Base-by-base conservation (phyloP, 345 rosid species). In the Aquilaria yunnanensis region DNA sequence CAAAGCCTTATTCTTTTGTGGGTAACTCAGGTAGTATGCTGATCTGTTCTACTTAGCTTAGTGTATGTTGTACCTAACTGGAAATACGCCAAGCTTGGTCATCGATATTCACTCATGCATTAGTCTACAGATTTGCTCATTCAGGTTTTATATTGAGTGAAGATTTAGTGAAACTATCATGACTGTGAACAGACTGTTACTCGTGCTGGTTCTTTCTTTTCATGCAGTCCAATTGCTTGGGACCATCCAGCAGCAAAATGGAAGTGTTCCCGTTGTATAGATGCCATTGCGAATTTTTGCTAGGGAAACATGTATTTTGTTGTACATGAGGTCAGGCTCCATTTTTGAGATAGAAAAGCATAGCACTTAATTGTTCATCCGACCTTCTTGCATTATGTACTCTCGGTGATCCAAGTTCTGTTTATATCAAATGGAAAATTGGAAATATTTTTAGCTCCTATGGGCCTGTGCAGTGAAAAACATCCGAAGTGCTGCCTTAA, bases 221-320 rank as follows among this genome's bases (percentile, higher is more conserved):
- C 8, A 3, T 77, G 75, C 64, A 79, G 84, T 80, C 49, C 59
- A 79, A 68, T 45, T 77, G 30, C 51, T 68, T 16, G 75, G 75
- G 56, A 65, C 75, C 47, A 37, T 66, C 71, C 81, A 77, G 68
- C 82, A 72, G 59, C 66, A 76, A 48, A 77, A 65, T 45, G 87
- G 80, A 69, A 79, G 78, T 59, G 81, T 82, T 69, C 83, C 73
- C 23, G 82, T 77, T 72, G 69, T 74, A 69, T 82, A 82, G 83
- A 72, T 63, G 69, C 60, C 64, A 48, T 14, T 43, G 57, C 33
- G 56, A 34, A 51, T 29, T 63, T 76, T 76, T 62, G 61, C 54
- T 63, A 52, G 69, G 67, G 58, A 46, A 74, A 64, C 56, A 56
- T 71, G 71, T 70, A 68, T 70, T 65, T 67, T 76, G 60, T 74